phyloP scores from a whole-genome alignment of 495 filamentous ascomycete species.

The Penicillium steckii region DNA sequence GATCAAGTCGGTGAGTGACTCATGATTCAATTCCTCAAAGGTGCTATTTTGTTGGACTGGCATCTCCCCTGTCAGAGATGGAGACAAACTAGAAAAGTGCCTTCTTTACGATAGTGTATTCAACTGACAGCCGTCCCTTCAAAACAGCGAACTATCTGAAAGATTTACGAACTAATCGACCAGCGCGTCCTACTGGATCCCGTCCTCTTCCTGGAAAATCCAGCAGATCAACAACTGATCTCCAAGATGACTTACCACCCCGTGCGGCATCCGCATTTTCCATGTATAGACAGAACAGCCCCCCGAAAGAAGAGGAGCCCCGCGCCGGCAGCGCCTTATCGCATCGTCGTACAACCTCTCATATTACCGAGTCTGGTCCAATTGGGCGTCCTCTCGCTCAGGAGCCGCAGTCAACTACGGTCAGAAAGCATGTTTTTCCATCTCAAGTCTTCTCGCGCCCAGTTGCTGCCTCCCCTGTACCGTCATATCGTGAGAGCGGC shows the following conservation, averaged over 20 bases:
- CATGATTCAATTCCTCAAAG: constrained; percentile 16
- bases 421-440: constrained; percentile 45
- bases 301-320: constrained; percentile 29
- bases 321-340: constrained; percentile 52
- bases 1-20: constrained; percentile 75
- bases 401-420: constrained; percentile 34
- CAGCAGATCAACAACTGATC: constrained; percentile 34
- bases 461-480: constrained; percentile 43
- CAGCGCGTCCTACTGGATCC: constrained; percentile 74
- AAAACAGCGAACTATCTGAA: constrained; percentile 71
- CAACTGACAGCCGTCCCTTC: constrained; percentile 12
- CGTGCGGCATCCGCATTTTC: constrained; percentile 50
- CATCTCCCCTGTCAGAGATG: too few species aligned
- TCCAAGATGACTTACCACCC: constrained; percentile 39
- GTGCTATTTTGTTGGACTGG: neutral
- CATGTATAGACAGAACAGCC: constrained; percentile 23
- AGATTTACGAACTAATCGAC: constrained; percentile 74
- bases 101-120: neutral
- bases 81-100: neutral
- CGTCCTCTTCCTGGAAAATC: constrained; percentile 63
- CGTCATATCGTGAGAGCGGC: constrained; percentile 74
- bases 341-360: constrained; percentile 45
- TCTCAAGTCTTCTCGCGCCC: constrained; percentile 31
- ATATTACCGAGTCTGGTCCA: constrained; percentile 27
- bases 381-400: constrained; percentile 47